phyloP scores from a whole-genome alignment of 2,329 filamentous ascomycete species.

The Chaetothyriales sp. region DNA sequence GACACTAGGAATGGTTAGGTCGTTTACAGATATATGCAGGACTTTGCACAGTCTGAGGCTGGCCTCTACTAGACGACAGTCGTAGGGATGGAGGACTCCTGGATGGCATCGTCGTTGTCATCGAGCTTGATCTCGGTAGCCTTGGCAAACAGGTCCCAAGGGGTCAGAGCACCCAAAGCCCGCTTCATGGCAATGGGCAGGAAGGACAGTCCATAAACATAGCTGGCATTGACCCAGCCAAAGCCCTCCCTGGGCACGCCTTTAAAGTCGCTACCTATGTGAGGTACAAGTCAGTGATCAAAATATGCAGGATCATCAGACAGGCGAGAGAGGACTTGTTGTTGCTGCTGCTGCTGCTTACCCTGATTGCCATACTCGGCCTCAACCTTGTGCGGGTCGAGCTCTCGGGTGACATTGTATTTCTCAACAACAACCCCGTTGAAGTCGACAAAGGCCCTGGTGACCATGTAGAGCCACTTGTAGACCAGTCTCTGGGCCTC shows the following conservation, averaged over 20 bases:
- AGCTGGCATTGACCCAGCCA: conserved; percentile 97
- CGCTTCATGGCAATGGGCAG: conserved; percentile 79
- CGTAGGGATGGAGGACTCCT: background rate
- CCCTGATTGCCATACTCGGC: conserved; percentile 98
- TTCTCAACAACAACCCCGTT: conserved; percentile 98
- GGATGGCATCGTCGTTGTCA: background rate
- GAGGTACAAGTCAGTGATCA: background rate
- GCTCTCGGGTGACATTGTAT: conserved; percentile 83
- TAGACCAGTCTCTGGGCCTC: conserved; percentile 83
- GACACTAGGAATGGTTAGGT: background rate
- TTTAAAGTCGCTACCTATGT: conserved; percentile 53
- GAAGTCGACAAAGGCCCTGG: conserved; percentile 94
- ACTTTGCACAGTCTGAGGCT: background rate
- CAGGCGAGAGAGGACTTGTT: too few species aligned
- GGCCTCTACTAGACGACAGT: background rate
- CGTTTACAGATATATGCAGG: background rate
- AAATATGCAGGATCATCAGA: too few species aligned
- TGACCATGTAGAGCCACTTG: conserved; percentile 97
- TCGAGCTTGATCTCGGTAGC: conserved; percentile 32
- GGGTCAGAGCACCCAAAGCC: conserved; percentile 73
- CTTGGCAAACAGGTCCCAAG: conserved; percentile 67
- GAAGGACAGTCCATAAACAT: conserved; percentile 81
- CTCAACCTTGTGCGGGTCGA: conserved; percentile 84
- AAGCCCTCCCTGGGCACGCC: conserved; percentile 86
- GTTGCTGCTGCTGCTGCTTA: background rate